A percentile compares a stretch with the other conserved stretches of the same genome.
phyloP scores from a whole-genome alignment of 148 eudicot genomes.

The Camellia japonica region DNA sequence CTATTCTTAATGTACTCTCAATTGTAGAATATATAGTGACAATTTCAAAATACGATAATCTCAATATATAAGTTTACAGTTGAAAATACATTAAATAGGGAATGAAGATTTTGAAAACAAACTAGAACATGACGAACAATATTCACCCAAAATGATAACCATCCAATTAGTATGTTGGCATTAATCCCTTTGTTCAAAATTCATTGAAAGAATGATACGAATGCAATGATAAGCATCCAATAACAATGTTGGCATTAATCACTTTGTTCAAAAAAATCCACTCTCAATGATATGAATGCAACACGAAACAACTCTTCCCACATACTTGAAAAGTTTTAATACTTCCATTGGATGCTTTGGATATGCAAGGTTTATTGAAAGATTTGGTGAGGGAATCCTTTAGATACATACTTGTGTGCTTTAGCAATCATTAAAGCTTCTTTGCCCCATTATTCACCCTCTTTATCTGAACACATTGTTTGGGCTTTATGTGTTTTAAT shows the following conservation, averaged over 20 bases:
- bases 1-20: too few relatives aligned
- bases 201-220: too few relatives aligned
- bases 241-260: too few relatives aligned
- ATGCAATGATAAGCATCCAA: too few relatives aligned
- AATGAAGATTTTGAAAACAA: too few relatives aligned
- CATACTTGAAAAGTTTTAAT: too few relatives aligned
- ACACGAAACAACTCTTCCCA: not conserved
- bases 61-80: too few relatives aligned
- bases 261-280: not conserved
- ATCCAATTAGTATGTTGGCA: not conserved
- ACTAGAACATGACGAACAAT: not conserved
- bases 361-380: too few relatives aligned
- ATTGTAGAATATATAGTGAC: too few relatives aligned
- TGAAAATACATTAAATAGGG: too few relatives aligned
- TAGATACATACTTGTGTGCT: not conserved
- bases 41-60: too few relatives aligned
- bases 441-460: not conserved
- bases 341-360: constrained; percentile 12
- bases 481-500: not conserved
- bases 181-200: not conserved
- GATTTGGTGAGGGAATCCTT: too few relatives aligned
- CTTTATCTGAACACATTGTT: not conserved
- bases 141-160: not conserved
- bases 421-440: constrained; percentile 14
- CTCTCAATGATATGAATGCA: constrained; percentile 9